phyloP scores from a whole-genome alignment of 352 stramenopile species.

The Pythium aristosporum region DNA sequence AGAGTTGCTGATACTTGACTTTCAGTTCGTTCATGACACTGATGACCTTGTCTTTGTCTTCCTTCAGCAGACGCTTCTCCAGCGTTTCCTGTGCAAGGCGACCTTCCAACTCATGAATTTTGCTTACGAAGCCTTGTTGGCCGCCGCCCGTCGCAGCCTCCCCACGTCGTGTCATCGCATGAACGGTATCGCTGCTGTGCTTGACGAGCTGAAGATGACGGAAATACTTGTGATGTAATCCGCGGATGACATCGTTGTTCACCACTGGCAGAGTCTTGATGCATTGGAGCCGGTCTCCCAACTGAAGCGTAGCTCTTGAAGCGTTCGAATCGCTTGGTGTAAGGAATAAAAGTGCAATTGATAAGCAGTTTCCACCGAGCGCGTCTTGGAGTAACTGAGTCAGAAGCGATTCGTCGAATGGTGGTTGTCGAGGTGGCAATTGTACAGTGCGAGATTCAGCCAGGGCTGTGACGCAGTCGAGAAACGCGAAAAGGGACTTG shows the following conservation, averaged over 20 bases:
- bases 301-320: conserved; percentile 38
- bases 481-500: conserved; percentile 50
- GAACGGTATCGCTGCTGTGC: neutral
- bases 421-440: conserved; percentile 5
- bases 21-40: conserved; percentile 44
- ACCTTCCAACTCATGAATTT: conserved; percentile 47
- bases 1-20: conserved; percentile 57
- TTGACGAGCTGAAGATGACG: conserved; percentile 8
- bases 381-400: conserved; percentile 48
- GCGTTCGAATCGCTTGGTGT: conserved; percentile 37
- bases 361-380: conserved; percentile 54
- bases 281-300: conserved; percentile 31
- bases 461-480: conserved; percentile 35
- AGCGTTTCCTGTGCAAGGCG: conserved; percentile 35
- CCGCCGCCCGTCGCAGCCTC: neutral
- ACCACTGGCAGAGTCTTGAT: conserved; percentile 51
- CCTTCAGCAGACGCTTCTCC: conserved; percentile 42
- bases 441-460: neutral
- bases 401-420: conserved; percentile 35
- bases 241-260: conserved; percentile 57
- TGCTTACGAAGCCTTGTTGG: conserved; percentile 24
- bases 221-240: conserved; percentile 36
- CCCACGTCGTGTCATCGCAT: neutral
- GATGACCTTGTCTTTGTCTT: conserved; percentile 52
- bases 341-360: conserved; percentile 45